A percentile compares a stretch with the other conserved stretches of the same genome.
Conservation (phyloP, 2,329 filamentous ascomycete species). For the Neofusicoccum sp. region DNA sequence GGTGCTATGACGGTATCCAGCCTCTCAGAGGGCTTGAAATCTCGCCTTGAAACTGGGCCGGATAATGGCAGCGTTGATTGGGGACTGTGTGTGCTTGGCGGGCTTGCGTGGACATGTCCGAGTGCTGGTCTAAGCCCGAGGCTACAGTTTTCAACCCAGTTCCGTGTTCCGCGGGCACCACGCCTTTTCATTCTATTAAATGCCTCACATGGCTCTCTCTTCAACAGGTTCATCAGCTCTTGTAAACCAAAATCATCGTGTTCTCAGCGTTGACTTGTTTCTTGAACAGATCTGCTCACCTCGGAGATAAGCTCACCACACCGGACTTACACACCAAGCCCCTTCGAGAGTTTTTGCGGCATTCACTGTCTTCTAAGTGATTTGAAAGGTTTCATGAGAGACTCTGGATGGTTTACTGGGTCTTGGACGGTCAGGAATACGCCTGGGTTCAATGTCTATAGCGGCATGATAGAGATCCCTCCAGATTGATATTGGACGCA, state of each 20-base stretch:
- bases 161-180: background rate
- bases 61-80: background rate
- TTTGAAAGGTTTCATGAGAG: no score
- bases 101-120: background rate
- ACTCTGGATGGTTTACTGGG: no score
- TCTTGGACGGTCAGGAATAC: no score
- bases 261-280: no score
- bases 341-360: background rate
- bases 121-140: background rate
- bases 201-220: background rate
- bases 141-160: background rate
- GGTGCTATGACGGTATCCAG: background rate
- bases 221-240: no score
- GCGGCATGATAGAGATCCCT: no score
- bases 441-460: no score
- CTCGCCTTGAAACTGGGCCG: background rate
- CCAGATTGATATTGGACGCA: no score
- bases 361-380: no score
- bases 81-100: background rate
- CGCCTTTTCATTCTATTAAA: background rate
- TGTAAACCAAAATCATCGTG: background rate
- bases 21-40: background rate
- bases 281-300: background rate
- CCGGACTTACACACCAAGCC: background rate
- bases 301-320: background rate